Base-by-base conservation (phyloP, 2,329 filamentous ascomycete species). In the Trichoderma lentiforme region DNA sequence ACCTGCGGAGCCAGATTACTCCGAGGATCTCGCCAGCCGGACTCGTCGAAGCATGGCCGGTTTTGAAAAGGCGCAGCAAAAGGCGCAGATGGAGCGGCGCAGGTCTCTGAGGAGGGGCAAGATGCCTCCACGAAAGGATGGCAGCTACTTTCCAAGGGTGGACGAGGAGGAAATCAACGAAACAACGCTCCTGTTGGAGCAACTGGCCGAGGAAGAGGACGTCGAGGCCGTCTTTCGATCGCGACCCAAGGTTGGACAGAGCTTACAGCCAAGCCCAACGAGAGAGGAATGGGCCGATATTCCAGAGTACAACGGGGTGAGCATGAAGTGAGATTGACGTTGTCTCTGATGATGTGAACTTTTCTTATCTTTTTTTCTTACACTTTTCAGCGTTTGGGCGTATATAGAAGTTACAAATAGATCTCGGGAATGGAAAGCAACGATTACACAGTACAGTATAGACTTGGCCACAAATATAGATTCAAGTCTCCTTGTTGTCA, bases 201-300 rank as follows among this genome's bases (percentile, higher is more conserved):
- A 91, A 74, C 82, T 97, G 53, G 90, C 97, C 71, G 86, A 72
- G 18, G 87, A 91, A 70, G 90, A 93, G 75, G 93, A 97, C 73
- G 92, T 94, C 80, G 91, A 92, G 72, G 92, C 91, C 30, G 91
- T 97, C 1, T 98, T 98, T 80, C 93, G 91, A 82, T 95, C 93
- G 74, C 83, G 95, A 74, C 95, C 95, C 0, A 92, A 90, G 80
- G 89, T 98, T 75, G 91, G 91, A 74, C 88, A 89, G 12, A 97
- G 94, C 79, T 94, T 94, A 2, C 79, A 90, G 3, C 83, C 84
- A 9, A 87, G 84, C 70, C 87, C 87, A 2, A 81, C 78, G 6
- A 82, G 79, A 72, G 79, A 79, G 72, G 79, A 81, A 30, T 82
- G 77, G 53, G 24, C n/a, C 8, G 67, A 53, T 58, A 57, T 64